A percentile compares a stretch with the other conserved stretches of the same genome.
Evolutionary conservation across 1,139 yeast genomes (phyloP).

Genomic region (Blastobotrys illinoisensis): DNA sequence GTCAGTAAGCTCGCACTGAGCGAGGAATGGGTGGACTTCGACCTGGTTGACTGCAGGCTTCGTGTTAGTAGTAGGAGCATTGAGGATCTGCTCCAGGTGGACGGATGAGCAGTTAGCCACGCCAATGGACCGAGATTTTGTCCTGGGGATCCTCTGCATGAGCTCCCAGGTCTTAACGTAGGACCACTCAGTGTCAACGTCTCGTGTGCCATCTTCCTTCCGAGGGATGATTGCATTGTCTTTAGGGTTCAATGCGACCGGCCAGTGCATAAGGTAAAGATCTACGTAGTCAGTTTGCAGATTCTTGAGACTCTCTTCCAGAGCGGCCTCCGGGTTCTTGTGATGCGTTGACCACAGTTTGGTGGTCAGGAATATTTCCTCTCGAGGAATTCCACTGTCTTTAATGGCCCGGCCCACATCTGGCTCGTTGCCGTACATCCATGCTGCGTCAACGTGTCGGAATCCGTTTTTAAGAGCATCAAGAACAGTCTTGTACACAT

Average conservation of each 20-base stretch:
- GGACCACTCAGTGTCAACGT: conserved; percentile 46
- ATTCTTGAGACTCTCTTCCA: conserved; percentile 56
- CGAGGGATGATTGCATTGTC: conserved; percentile 5
- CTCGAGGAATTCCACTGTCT: conserved; percentile 44
- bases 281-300: conserved; percentile 76
- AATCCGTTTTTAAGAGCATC: conserved; percentile 51
- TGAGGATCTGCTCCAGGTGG: conserved; percentile 36
- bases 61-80: conserved; percentile 33
- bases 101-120: conserved; percentile 39
- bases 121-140: conserved; percentile 36
- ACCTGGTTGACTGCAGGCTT: conserved; percentile 47
- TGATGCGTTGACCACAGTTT: conserved; percentile 48
- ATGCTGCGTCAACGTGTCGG: conserved; percentile 61
- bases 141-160: conserved; percentile 53
- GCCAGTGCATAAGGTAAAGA: conserved; percentile 84
- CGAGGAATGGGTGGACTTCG: conserved; percentile 56
- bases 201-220: conserved; percentile 37
- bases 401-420: conserved; percentile 55
- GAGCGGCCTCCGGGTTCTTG: conserved; percentile 48
- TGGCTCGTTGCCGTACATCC: conserved; percentile 56
- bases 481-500: conserved; percentile 45
- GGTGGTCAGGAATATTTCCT: conserved; percentile 50
- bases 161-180: conserved; percentile 63
- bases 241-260: conserved; percentile 41
- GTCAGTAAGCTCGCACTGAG: conserved; percentile 45